Evolutionary conservation across 2,329 filamentous ascomycete species (phyloP), one percentile per base, ranked within the genome.

Genomic region (Dactylellina parvicollis): DNA sequence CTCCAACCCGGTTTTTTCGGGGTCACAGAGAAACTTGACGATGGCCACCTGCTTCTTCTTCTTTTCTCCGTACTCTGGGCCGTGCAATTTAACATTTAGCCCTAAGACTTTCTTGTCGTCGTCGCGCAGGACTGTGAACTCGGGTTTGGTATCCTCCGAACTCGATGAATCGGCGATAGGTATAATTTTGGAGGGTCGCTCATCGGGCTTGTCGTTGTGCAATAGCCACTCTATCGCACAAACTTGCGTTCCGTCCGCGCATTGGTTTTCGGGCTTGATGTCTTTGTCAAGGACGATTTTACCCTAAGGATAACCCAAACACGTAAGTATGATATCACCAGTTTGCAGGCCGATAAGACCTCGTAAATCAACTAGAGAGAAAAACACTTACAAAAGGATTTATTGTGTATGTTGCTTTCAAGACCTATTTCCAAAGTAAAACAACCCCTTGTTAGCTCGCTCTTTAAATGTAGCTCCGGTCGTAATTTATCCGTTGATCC

Each of bases 21-120:
- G 88, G 78, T 96, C 90, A 81, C 95, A 99, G 18, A 93, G 80
- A 77, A 98, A 92, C 78, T 96, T 91, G 60, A 98, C 86, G 8
- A 96, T 85, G 2, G 92, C 91, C 78, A 87, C 88, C 80, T 96
- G 90, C 71, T 86, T 83, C 26, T 56, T 56, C 82, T 84, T 83
- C 52, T 84, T 83, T 59, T 85, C 83, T n/a, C 82, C 79, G 55
- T 85, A 84, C 49, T 83, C 80, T 10, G 85, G 86, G 5, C 88
- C 89, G 52, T 86, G 83, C 5, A 85, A 79, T 9, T 81, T 82
- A 74, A 85, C 83, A 47, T 82, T 84, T 12, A 87, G 86, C n/a
- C 88, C 88, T 67, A 65, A 30, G 20, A 73, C 60, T 18, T 73
- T 84, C 83, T 54, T 96, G 80, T 73, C 89, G 87, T 0, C 95